A percentile compares a stretch with the other conserved stretches of the same genome.
Evolutionary conservation across 805 yeast genomes (phyloP).

Genomic region (Schwanniomyces occidentalis): DNA sequence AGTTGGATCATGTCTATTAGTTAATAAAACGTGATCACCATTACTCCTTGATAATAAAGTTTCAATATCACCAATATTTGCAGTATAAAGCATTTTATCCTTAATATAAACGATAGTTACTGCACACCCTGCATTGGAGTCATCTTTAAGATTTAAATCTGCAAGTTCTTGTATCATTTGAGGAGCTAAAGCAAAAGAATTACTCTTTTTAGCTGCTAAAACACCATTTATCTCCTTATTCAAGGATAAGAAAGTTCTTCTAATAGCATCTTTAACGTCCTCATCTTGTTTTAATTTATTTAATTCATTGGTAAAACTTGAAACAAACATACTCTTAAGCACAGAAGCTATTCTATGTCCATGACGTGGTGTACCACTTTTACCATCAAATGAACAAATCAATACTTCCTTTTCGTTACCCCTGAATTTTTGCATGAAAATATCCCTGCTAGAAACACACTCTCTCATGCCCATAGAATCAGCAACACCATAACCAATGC

Average conservation of each 20-base stretch:
- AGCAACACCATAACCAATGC: conserved; percentile 86
- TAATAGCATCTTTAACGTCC: conserved; percentile 69
- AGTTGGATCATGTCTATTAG: conserved; percentile 84
- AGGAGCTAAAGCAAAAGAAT: conserved; percentile 39
- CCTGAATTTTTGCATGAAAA: conserved; percentile 82
- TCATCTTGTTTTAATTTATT: conserved; percentile 41
- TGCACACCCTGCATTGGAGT: conserved; percentile 79
- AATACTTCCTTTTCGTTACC: conserved; percentile 82
- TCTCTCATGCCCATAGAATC: conserved; percentile 75
- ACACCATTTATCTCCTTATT: conserved; percentile 79
- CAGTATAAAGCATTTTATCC: conserved; percentile 70
- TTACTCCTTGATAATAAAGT: conserved; percentile 75
- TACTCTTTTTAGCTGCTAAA: conserved; percentile 45
- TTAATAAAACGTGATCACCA: conserved; percentile 75
- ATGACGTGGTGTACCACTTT: conserved; percentile 49
- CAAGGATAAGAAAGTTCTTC: conserved; percentile 76
- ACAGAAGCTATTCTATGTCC: conserved; percentile 62
- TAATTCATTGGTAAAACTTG: conserved; percentile 68
- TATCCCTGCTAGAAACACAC: conserved; percentile 73
- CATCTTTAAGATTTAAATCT: conserved; percentile 59
- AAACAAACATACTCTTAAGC: conserved; percentile 70
- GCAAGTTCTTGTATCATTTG: conserved; percentile 28
- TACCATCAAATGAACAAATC: conserved; percentile 85
- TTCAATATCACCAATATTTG: conserved; percentile 89
- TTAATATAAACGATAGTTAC: conserved; percentile 79